A percentile compares a stretch with the other conserved stretches of the same genome.
Conservation (phyloP, 176 grass and related monocot genomes). For the Phoenix roebelenii region DNA sequence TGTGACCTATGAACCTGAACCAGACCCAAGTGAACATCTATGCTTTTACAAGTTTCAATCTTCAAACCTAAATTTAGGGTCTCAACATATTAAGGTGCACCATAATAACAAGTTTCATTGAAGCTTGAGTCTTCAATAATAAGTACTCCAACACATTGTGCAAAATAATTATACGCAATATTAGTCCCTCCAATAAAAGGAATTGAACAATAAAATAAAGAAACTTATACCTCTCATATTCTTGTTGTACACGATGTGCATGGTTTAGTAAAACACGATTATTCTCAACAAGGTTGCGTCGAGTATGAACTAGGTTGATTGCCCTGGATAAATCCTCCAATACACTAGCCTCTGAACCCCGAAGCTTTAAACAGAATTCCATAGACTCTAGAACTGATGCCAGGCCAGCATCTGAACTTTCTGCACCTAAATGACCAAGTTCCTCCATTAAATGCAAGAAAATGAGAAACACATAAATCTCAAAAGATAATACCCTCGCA, state of each 20-base stretch:
- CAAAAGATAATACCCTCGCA: background rate
- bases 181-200: too few species aligned
- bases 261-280: conserved; percentile 81
- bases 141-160: too few species aligned
- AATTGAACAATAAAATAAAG: background rate
- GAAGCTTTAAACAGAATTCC: conserved; percentile 81
- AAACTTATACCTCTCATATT: conserved; percentile 78
- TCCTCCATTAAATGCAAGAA: conserved; percentile 5
- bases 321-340: conserved; percentile 89
- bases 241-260: conserved; percentile 77
- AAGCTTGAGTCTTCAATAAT: too few species aligned
- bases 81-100: too few species aligned
- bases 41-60: too few species aligned
- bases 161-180: too few species aligned
- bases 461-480: background rate
- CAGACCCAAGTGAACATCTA: too few species aligned
- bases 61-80: too few species aligned
- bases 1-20: too few species aligned
- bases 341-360: conserved; percentile 89
- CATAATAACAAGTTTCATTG: too few species aligned
- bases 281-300: conserved; percentile 78
- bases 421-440: conserved; percentile 50
- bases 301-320: conserved; percentile 68
- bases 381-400: conserved; percentile 75
- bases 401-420: conserved; percentile 74